A percentile compares a stretch with the other conserved stretches of the same genome.
Evolutionary conservation across 768 basidiomycete species (phyloP).

Genomic region (Boletus rex-veris): DNA sequence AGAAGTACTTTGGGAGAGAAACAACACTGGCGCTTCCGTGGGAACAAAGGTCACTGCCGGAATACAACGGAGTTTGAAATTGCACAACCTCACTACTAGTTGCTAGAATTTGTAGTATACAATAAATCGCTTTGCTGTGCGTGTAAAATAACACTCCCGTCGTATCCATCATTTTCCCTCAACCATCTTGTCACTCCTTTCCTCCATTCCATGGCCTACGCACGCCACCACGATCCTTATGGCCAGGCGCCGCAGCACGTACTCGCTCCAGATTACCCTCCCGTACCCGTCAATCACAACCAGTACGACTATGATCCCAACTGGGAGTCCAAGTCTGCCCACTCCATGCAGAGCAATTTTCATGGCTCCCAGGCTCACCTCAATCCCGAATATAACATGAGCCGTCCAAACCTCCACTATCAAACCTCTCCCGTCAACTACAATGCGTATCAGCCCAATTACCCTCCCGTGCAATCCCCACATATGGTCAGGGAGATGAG

Average conservation of each 20-base stretch:
- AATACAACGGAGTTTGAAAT: constrained; percentile 45
- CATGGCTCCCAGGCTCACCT: constrained; percentile 73
- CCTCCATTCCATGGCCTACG: constrained; percentile 48
- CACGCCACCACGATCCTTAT: constrained; percentile 49
- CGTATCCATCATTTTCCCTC: background rate
- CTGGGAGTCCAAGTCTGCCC: constrained; percentile 51
- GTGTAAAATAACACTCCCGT: no score
- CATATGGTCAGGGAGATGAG: constrained; percentile 45
- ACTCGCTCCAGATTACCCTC: constrained; percentile 37
- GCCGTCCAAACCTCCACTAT: constrained; percentile 38
- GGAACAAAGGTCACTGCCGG: constrained; percentile 27
- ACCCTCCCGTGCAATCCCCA: constrained; percentile 57
- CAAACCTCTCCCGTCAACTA: constrained; percentile 48
- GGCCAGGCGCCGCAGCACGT: constrained; percentile 31
- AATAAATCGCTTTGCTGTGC: no score
- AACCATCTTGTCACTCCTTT: background rate
- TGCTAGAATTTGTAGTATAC: no score
- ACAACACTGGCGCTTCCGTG: constrained; percentile 45
- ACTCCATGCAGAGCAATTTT: constrained; percentile 58
- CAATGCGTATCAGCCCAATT: constrained; percentile 41
- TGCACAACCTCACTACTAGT: background rate
- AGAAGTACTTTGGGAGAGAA: constrained; percentile 36
- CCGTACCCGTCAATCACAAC: constrained; percentile 27
- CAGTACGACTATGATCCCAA: constrained; percentile 46
- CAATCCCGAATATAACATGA: constrained; percentile 58